phyloP scores from a whole-genome alignment of 257 asterid species.

The Rauvolfia tetraphylla region DNA sequence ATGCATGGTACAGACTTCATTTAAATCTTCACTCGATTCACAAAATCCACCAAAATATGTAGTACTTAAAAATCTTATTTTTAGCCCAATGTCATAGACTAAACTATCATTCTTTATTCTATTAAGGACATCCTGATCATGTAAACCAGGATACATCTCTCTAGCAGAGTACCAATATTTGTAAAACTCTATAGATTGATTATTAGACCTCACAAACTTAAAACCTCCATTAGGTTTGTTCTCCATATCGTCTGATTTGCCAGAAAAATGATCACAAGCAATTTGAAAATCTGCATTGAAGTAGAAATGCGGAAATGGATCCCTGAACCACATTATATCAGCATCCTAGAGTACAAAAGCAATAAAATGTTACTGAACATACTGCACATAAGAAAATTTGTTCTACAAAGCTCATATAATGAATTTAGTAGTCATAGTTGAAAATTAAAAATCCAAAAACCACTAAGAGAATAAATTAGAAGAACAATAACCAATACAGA shows the following conservation, averaged over 20 bases:
- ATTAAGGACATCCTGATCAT: conserved; percentile 73
- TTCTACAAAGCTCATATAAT: background rate
- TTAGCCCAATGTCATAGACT: conserved; percentile 42
- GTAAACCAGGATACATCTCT: conserved; percentile 48
- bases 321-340: conserved; percentile 73
- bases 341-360: conserved; percentile 47
- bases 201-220: conserved; percentile 54
- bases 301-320: conserved; percentile 56
- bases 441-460: background rate
- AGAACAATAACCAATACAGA: background rate
- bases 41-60: conserved; percentile 68
- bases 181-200: conserved; percentile 63
- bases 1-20: too few species aligned
- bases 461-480: background rate
- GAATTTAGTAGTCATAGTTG: background rate
- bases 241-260: conserved; percentile 39
- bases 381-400: background rate
- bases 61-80: conserved; percentile 59
- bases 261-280: conserved; percentile 67
- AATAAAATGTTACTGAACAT: conserved; percentile 14
- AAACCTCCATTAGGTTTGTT: conserved; percentile 70
- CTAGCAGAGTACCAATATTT: conserved; percentile 63
- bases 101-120: conserved; percentile 47
- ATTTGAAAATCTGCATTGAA: conserved; percentile 59
- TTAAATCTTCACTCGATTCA: conserved; percentile 65